Conservation (phyloP, 805 yeast genomes). For the Hanseniaspora lindneri region DNA sequence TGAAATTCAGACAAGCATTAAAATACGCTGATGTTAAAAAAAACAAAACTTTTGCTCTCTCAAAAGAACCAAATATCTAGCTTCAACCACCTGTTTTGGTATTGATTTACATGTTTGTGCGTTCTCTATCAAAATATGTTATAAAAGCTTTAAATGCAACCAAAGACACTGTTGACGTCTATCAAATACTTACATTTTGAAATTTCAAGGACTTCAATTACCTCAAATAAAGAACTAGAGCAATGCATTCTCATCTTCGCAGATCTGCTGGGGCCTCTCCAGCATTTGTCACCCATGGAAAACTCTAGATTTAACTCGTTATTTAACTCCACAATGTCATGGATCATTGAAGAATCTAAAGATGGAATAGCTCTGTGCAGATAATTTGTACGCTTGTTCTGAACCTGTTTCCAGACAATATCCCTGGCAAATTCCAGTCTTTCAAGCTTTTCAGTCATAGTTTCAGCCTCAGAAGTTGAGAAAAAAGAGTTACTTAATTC, state of each 20-base stretch:
- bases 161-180: slow-evolving; percentile 33
- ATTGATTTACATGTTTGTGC: no score
- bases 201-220: slow-evolving; percentile 61
- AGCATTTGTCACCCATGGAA: slow-evolving; percentile 63
- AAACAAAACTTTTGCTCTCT: no score
- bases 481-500: no score
- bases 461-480: no score
- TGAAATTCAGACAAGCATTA: background rate
- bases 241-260: slow-evolving; percentile 56
- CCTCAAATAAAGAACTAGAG: slow-evolving; percentile 43
- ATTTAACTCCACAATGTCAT: slow-evolving; percentile 23
- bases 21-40: background rate
- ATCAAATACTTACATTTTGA: slow-evolving; percentile 74
- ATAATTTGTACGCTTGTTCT: background rate
- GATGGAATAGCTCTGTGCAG: slow-evolving; percentile 7
- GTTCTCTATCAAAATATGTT: no score
- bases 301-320: slow-evolving; percentile 34
- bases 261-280: slow-evolving; percentile 86
- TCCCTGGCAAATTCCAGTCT: background rate
- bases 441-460: background rate
- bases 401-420: slow-evolving; percentile 8
- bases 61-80: no score
- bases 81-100: background rate
- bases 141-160: slow-evolving; percentile 24
- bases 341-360: slow-evolving; percentile 19